Base-by-base conservation (phyloP, 768 basidiomycete species). In the Auriscalpium microsporum region DNA sequence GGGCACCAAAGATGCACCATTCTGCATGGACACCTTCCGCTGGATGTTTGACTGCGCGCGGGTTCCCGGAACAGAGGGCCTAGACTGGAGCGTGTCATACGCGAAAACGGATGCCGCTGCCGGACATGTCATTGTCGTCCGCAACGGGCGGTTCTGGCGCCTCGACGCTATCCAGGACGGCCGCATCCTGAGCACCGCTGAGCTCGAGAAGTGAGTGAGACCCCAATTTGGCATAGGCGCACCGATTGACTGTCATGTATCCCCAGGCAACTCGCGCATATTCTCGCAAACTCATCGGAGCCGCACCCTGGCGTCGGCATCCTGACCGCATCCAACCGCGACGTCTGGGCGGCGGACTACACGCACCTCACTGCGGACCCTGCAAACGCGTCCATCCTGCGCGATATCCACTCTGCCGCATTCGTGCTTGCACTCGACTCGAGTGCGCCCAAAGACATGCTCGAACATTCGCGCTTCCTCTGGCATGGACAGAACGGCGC, bases 11-110 rank as follows among this genome's bases (percentile, higher is more conserved):
- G 87, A 86, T 54, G 78, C 79, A 0, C 78, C 85, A 14, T 63
- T 90, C 8, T 93, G 90, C 65, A 92, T 93, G 90, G 90, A 93
- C 65, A 87, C 87, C 8, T 92, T 86, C 69, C 74, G 89, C 50
- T 93, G 90, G 90, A 91, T 93, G 90, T 93, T 93, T 61, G 90
- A 93, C 66, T 90, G 89, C 67, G 89, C 82, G 59, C 86, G 90
- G 54, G 74, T 93, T 17, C 90, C 90, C 2, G 86, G 87, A 1
- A 68, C 73, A 10, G 77, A 85, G 46, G 86, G 87, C 16, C 69
- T 82, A 4, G 94, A 97, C 66, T 89, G 89, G 81, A 82, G 84
- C 58, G 71, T 84, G 17, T 81, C 83, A 14, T 80, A 88, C 59
- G 83, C 88, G 0, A 72, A 78, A 50, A 67, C 71, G 10, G 77